Percentiles rank a stretch among this genome's conserved stretches.
Evolutionary conservation across 106 monocot genomes (phyloP).

Genomic region (Dioscorea alata): DNA sequence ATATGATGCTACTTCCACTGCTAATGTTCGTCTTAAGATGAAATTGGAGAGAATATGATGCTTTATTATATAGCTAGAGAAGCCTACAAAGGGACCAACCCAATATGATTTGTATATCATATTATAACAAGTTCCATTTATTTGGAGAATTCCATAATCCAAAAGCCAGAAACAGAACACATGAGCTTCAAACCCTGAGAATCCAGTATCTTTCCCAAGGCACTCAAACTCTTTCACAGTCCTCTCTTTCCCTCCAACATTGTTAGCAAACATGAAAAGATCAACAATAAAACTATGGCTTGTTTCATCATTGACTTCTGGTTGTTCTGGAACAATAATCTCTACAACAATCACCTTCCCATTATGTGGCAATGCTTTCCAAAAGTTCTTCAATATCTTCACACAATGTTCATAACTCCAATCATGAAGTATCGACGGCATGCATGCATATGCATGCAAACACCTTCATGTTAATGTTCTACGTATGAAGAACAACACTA

Average conservation of each 20-base stretch:
- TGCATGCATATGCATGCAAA: no score
- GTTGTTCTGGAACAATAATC: constrained; percentile 12
- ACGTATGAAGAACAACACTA: no score
- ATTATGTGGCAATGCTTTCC: constrained; percentile 20
- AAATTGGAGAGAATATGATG: no score
- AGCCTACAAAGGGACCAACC: no score
- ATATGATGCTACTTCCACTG: no score
- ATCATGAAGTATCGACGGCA: constrained; percentile 31
- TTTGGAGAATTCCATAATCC: constrained; percentile 15
- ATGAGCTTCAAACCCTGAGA: constrained; percentile 5
- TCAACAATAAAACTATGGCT: not conserved
- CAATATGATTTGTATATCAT: no score
- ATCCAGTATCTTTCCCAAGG: constrained; percentile 10
- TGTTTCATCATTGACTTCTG: not conserved
- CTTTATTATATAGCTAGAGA: no score
- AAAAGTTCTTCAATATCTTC: constrained; percentile 20
- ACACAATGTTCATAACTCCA: constrained; percentile 28
- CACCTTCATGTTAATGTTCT: no score
- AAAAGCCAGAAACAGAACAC: not conserved
- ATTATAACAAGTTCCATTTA: not conserved
- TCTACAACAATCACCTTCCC: constrained; percentile 26
- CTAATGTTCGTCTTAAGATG: no score
- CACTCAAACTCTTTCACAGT: constrained; percentile 17
- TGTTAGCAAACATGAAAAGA: constrained; percentile 11
- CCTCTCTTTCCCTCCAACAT: constrained; percentile 22